A percentile compares a stretch with the other conserved stretches of the same genome.
These are phyloP conservation scores for Tricholoma matsutake DNA, from an alignment of 768 basidiomycete species.

Conservation along the genomic window DNA sequence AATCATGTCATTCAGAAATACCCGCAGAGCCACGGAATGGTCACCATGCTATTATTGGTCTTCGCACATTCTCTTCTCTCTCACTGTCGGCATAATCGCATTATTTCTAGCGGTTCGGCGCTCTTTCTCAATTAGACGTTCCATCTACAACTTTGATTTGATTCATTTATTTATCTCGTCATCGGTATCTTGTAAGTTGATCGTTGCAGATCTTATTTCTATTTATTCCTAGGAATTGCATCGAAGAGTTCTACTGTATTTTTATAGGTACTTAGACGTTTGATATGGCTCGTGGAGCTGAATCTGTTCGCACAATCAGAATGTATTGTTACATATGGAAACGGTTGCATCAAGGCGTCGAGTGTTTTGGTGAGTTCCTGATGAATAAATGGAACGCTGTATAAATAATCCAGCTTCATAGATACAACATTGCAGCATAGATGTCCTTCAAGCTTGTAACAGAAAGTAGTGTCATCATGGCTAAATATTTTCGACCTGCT, in stretches of 20 bases:
- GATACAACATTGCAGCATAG: no score
- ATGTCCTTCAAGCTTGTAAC: not conserved
- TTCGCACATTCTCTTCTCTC: not conserved
- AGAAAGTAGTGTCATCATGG: not conserved
- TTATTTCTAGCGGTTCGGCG: not conserved
- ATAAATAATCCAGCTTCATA: no score
- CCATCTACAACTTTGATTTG: not conserved
- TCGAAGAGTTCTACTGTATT: not conserved
- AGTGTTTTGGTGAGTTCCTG: no score
- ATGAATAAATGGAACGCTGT: no score
- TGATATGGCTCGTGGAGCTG: not conserved
- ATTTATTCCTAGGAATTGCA: not conserved
- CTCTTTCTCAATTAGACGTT: not conserved
- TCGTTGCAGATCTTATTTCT: not conserved
- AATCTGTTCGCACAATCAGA: not conserved
- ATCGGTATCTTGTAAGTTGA: not conserved
- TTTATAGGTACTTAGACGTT: not conserved
- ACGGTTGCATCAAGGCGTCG: not conserved
- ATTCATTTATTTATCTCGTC: not conserved
- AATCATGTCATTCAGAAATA: not conserved
- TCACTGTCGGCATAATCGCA: not conserved
- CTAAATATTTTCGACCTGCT: slow-evolving; percentile 28
- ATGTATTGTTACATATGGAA: not conserved
- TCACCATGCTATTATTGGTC: not conserved
- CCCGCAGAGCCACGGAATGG: not conserved